Percentiles rank a stretch among this genome's conserved stretches.
phyloP scores from a whole-genome alignment of 371 early-diverging fungal species.

The Cokeromyces recurvatus region DNA sequence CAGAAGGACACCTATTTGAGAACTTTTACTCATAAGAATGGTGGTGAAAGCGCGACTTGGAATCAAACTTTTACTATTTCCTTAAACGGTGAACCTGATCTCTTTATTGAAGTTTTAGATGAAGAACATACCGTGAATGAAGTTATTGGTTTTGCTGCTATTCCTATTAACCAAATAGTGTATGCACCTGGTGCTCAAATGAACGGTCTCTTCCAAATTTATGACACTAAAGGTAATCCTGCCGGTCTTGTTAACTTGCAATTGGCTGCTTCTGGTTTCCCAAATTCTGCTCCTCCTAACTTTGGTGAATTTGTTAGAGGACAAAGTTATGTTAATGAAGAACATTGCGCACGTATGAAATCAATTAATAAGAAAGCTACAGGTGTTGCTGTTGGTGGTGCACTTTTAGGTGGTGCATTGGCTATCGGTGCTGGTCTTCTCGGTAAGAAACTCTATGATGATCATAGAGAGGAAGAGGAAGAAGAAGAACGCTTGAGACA shows the following conservation, averaged over 20 bases:
- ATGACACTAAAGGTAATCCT: constrained; percentile 38
- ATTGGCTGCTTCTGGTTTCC: constrained; percentile 45
- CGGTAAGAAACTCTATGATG: constrained; percentile 45
- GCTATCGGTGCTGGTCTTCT: constrained; percentile 50
- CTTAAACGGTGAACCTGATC: constrained; percentile 43
- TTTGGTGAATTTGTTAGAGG: constrained; percentile 33
- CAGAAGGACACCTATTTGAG: constrained; percentile 47
- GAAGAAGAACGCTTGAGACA: constrained; percentile 22
- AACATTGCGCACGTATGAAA: constrained; percentile 46
- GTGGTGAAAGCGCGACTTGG: constrained; percentile 51
- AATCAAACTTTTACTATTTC: constrained; percentile 50
- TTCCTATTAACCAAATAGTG: constrained; percentile 53
- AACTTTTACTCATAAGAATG: constrained; percentile 53
- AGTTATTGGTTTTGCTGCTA: constrained; percentile 58
- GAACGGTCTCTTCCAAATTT: constrained; percentile 48
- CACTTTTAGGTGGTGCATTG: constrained; percentile 39
- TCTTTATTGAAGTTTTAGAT: constrained; percentile 55
- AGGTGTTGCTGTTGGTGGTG: constrained; percentile 44
- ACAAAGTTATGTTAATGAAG: constrained; percentile 46
- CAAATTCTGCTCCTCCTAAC: constrained; percentile 31
- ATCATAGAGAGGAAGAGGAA: constrained; percentile 32
- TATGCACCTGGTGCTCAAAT: constrained; percentile 45
- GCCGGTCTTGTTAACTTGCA: constrained; percentile 47
- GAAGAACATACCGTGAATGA: constrained; percentile 44
- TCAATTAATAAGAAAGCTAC: constrained; percentile 41